Conservation (phyloP, 176 grass and related monocot genomes). For the Dactylis glomerata region DNA sequence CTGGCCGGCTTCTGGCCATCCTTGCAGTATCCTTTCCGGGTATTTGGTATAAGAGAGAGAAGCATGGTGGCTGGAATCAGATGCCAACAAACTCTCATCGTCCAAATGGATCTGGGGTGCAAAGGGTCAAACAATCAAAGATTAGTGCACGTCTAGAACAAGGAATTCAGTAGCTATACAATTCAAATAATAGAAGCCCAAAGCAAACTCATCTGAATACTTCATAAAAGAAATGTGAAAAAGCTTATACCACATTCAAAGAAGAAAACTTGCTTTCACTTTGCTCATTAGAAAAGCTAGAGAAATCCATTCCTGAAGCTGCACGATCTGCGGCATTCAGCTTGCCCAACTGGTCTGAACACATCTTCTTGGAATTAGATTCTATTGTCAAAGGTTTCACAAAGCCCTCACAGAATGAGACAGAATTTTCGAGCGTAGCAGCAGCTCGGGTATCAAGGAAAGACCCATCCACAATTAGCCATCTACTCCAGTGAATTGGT, state of each 20-base stretch:
- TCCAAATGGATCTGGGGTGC: constrained; percentile 49
- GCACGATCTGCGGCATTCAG: constrained; percentile 20
- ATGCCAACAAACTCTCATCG: constrained; percentile 21
- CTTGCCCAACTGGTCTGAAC: constrained; percentile 24
- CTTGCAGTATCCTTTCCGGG: constrained; percentile 29
- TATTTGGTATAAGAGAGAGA: constrained; percentile 30
- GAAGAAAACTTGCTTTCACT: constrained; percentile 16
- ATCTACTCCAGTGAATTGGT: constrained; percentile 67
- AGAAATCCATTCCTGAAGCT: constrained; percentile 31
- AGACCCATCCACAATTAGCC: constrained; percentile 47
- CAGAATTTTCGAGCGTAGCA: constrained; percentile 32
- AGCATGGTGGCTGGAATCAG: constrained; percentile 14
- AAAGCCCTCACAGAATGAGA: constrained; percentile 51
- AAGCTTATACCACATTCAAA: constrained; percentile 36
- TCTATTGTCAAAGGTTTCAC: constrained; percentile 53
- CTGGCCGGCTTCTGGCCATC: constrained; percentile 37
- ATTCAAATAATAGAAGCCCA: constrained; percentile 5
- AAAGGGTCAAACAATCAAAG: constrained; percentile 20
- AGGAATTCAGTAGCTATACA: background rate
- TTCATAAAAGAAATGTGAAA: constrained; percentile 1
- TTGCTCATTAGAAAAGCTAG: constrained; percentile 19
- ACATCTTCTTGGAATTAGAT: constrained; percentile 34
- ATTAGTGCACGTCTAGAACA: constrained; percentile 5
- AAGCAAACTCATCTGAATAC: constrained; percentile 14
- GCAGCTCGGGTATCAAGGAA: constrained; percentile 41